Base-by-base conservation (phyloP, 1,284 basidiomycete species). In the Marasmius oreades region DNA sequence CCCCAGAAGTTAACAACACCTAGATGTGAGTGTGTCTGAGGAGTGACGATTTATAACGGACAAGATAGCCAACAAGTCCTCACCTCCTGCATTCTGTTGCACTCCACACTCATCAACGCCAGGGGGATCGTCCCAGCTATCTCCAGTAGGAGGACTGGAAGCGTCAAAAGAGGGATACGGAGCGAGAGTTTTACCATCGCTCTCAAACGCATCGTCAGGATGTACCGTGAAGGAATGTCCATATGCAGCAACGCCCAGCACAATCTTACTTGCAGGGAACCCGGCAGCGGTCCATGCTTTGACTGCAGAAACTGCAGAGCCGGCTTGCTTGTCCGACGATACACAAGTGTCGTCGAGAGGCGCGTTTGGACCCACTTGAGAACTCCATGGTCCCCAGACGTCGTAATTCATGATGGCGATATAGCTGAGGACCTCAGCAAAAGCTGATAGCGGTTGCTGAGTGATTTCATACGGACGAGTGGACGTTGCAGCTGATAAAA, bases 291-390 rank as follows among this genome's bases (percentile, higher is more conserved):
- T 84, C 94, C 93, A 96, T 6, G 82, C 80, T n/a, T 76, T 70
- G 51, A 95, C 79, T 5, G 89, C 88, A 26, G 82, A 82, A 20
- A 80, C 77, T 18, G 88, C 92, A 60, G 92, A 93, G 11, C 90
- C 92, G 24, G 78, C 77, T 57, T 88, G 84, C 53, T 81, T 72
- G 1, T 69, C 67, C 1, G 78, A 70, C 47, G 85, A 66, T 1
- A 85, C 80, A 68, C 93, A 96, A 0, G 82, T 79, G 70, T 95
- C 85, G 31, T 83, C 74, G 12, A 96, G 80, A n/a, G 94, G 93
- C 0, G 93, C 86, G 69, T 96, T 90, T 18, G 89, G 82, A 4
- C 88, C 88, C 3, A 75, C 72, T 36, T 68, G 59, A n/a, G 52
- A 52, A 55, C 62, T 76, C 76, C 76, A 73, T 23, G 56, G 39